Conservation (phyloP, 495 filamentous ascomycete species). For the Aeminium ludgeri region DNA sequence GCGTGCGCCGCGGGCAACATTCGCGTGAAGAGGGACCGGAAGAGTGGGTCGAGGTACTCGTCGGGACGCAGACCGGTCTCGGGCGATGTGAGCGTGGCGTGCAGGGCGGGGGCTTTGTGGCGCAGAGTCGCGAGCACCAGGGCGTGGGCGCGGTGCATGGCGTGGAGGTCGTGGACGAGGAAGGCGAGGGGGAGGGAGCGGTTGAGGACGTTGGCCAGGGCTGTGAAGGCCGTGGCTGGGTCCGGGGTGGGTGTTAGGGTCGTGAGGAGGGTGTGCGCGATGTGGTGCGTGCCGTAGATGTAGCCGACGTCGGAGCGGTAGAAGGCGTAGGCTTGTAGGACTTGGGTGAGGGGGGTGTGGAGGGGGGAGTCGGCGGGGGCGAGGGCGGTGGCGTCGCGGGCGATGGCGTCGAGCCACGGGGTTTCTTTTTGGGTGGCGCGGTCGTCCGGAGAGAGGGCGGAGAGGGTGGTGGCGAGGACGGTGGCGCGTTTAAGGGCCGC, state of each 20-base stretch:
- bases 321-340: conserved; percentile 79
- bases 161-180: conserved; percentile 56
- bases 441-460: conserved; percentile 14
- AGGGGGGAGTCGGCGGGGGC: conserved; percentile 63
- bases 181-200: conserved; percentile 77
- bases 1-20: conserved; percentile 53
- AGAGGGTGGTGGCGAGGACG: conserved; percentile 35
- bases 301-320: conserved; percentile 92
- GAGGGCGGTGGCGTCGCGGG: conserved; percentile 48
- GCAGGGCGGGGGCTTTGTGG: conserved; percentile 54
- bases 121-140: conserved; percentile 52
- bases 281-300: conserved; percentile 66
- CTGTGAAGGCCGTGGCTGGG: conserved; percentile 60
- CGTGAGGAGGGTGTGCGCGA: conserved; percentile 73
- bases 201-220: conserved; percentile 78
- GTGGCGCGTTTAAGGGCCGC: conserved; percentile 62
- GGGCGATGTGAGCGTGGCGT: conserved; percentile 41
- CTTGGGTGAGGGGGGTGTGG: conserved; percentile 58
- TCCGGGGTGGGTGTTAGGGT: conserved; percentile 62
- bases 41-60: conserved; percentile 40
- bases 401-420: conserved; percentile 54
- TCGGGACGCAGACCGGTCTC: conserved; percentile 29
- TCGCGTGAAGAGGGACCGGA: conserved; percentile 40
- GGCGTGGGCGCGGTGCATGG: conserved; percentile 53
- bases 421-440: conserved; percentile 30